Evolutionary conservation across 352 stramenopile species (phyloP), one percentile per base, ranked within the genome.

Genomic region (Phytopythium sindhum): DNA sequence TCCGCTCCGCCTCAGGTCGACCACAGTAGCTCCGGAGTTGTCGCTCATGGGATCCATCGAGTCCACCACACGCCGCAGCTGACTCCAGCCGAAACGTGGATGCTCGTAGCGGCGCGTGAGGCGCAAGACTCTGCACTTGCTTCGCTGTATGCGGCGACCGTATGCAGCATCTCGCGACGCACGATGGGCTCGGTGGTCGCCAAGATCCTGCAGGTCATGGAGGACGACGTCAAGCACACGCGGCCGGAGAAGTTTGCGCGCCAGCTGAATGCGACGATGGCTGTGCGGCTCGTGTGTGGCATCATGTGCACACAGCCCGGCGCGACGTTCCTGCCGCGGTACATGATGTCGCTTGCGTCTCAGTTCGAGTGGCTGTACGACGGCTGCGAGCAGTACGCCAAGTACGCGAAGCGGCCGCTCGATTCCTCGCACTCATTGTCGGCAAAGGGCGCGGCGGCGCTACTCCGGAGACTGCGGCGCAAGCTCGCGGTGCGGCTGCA

Each of bases 281-380:
- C 91, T 23, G 78, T 93, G 15, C 81, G 81, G 41, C 75, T 94
- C 9, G 83, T 91, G 24, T 79, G 79, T 4, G 76, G 80, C 14
- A 91, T 93, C 51, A 93, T 96, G 70, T 87, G 80, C 60, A 89
- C 81, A 5, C 73, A 74, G 19, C 69, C 78, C 10, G 87, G 82
- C 11, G 80, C 80, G 6, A 78, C 84, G 4, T 93, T 94, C 65
- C 64, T 96, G 53, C 85, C 84, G 17, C 80, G 83, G n/a, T 94
- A 92, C 74, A 90, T 96, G 76, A 92, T 92, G 79, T 96, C 87
- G 9, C 60, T 96, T n/a, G 83, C 82, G 11, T 64, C 68, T 41
- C 87, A 96, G 60, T 60, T 94, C 11, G 87, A 94, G 63, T 88
- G 66, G 69, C 67, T 96, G 0, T 88, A 85, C 33, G 80, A 91